phyloP scores from a whole-genome alignment of 257 asterid genomes.

The Voacanga thouarsii region DNA sequence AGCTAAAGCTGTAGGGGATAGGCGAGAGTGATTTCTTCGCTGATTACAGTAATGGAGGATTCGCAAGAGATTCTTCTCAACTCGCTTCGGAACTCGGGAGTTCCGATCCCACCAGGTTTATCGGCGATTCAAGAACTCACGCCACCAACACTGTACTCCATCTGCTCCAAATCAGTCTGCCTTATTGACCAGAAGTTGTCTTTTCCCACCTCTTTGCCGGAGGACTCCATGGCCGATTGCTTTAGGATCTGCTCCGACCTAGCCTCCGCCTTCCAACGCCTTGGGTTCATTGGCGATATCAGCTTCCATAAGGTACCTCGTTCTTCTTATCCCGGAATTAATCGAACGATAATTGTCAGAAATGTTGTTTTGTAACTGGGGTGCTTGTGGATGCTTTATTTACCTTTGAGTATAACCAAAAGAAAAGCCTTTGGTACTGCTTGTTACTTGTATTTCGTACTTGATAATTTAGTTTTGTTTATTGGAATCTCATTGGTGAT shows the following conservation, averaged over 20 bases:
- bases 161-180: slow-evolving; percentile 46
- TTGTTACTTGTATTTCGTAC: no score
- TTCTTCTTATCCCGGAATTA: background rate
- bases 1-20: no score
- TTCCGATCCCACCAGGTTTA: slow-evolving; percentile 42
- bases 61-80: slow-evolving; percentile 56
- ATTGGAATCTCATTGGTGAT: background rate
- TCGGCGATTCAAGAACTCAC: slow-evolving; percentile 49
- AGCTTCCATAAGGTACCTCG: slow-evolving; percentile 55
- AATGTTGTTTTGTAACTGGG: background rate
- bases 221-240: slow-evolving; percentile 46
- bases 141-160: slow-evolving; percentile 38
- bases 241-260: slow-evolving; percentile 51
- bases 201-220: slow-evolving; percentile 46
- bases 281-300: slow-evolving; percentile 51
- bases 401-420: background rate
- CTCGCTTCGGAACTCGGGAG: slow-evolving; percentile 53
- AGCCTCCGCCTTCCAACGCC: slow-evolving; percentile 39
- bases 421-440: background rate
- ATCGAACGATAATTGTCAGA: background rate
- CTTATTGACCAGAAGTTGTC: slow-evolving; percentile 34
- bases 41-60: slow-evolving; percentile 36
- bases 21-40: background rate
- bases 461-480: background rate
- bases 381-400: background rate